phyloP scores from a whole-genome alignment of 2,329 filamentous ascomycete species.

The Exophiala aquamarina region DNA sequence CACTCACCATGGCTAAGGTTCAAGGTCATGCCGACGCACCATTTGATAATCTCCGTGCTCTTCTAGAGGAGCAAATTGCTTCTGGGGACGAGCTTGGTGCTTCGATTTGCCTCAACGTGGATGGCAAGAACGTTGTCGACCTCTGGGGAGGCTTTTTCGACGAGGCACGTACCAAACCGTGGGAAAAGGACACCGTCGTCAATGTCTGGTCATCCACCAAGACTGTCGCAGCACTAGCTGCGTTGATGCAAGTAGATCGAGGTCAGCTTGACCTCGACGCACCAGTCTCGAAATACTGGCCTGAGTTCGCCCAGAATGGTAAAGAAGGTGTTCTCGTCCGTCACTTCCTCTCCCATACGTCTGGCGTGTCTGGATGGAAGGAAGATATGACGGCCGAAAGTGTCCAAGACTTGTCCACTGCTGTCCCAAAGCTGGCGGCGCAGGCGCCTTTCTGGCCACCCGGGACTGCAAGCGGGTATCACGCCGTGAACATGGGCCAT shows the following conservation, averaged over 20 bases:
- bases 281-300: constrained; percentile 46
- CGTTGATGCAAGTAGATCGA: constrained; percentile 42
- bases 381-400: constrained; percentile 33
- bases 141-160: constrained; percentile 46
- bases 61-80: constrained; percentile 38
- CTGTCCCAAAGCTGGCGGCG: constrained; percentile 37
- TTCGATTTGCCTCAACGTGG: constrained; percentile 43
- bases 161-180: constrained; percentile 26
- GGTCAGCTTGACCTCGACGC: constrained; percentile 39
- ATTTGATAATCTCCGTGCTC: constrained; percentile 37
- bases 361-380: constrained; percentile 38
- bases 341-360: constrained; percentile 44
- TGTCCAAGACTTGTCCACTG: constrained; percentile 33
- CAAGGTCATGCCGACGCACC: constrained; percentile 40
- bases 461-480: constrained; percentile 46
- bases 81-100: constrained; percentile 46
- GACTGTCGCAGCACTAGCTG: constrained; percentile 37
- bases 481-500: constrained; percentile 41
- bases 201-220: constrained; percentile 45
- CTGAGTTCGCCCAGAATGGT: constrained; percentile 45
- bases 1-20: constrained; percentile 13
- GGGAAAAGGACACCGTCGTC: constrained; percentile 24
- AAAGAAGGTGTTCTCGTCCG: constrained; percentile 42
- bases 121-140: constrained; percentile 45
- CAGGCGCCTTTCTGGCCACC: constrained; percentile 48